Conservation (phyloP, 768 basidiomycete species). For the Pulveroboletus ravenelii region DNA sequence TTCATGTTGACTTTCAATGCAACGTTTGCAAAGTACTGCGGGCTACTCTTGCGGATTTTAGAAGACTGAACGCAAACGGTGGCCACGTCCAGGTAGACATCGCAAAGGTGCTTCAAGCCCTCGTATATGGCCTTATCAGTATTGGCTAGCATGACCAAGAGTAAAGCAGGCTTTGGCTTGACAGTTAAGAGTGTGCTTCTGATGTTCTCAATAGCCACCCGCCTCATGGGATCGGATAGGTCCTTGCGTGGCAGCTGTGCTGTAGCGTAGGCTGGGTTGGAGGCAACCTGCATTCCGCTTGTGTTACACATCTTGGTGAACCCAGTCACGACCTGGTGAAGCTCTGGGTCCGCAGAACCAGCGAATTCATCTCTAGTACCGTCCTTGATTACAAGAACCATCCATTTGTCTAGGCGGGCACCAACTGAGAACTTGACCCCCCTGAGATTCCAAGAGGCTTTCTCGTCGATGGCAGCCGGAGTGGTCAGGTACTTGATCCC, state of each 20-base stretch:
- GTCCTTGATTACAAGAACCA: conserved; percentile 64
- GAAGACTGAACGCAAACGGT: conserved; percentile 71
- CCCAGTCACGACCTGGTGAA: conserved; percentile 42
- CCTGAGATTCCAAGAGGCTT: conserved; percentile 51
- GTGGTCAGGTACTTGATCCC: conserved; percentile 37
- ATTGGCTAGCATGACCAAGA: conserved; percentile 46
- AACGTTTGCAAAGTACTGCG: conserved; percentile 53
- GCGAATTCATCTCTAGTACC: conserved; percentile 58
- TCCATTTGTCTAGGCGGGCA: conserved; percentile 56
- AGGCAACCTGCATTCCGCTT: conserved; percentile 56
- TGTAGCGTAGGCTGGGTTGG: conserved; percentile 26
- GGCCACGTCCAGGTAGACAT: conserved; percentile 44
- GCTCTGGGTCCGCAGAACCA: conserved; percentile 48
- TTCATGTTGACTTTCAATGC: conserved; percentile 55
- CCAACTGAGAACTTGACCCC: conserved; percentile 58
- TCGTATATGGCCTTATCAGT: conserved; percentile 47
- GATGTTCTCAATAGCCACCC: conserved; percentile 45
- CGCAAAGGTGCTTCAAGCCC: conserved; percentile 49
- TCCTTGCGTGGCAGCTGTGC: conserved; percentile 50
- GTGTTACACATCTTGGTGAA: conserved; percentile 59
- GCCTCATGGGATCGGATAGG: conserved; percentile 51
- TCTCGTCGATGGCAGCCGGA: conserved; percentile 35
- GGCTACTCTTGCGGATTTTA: conserved; percentile 64
- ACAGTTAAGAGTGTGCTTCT: conserved; percentile 34
- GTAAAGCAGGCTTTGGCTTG: conserved; percentile 38